These are phyloP conservation scores for Aquilaria yunnanensis DNA, from an alignment of 345 rosid species.

Conservation along the genomic window DNA sequence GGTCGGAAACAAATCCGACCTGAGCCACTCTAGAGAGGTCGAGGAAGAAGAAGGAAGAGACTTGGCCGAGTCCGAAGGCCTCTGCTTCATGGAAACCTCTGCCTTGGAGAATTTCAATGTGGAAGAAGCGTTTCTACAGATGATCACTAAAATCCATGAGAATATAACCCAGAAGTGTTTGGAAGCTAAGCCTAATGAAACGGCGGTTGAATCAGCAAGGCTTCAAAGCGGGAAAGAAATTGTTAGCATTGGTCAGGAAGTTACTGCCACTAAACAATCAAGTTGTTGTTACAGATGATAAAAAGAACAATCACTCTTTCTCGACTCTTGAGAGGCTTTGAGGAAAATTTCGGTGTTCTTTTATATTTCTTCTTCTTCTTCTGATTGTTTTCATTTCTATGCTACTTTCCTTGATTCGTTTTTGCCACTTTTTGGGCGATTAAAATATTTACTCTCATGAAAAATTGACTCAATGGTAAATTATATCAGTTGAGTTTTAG, in stretches of 20 bases:
- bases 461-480: no score
- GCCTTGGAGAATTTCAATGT: conserved; percentile 70
- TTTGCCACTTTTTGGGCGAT: no score
- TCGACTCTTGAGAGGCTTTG: no score
- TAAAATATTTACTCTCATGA: no score
- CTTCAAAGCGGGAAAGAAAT: conserved; percentile 51
- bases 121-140: conserved; percentile 58
- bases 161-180: conserved; percentile 39
- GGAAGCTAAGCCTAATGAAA: conserved; percentile 40
- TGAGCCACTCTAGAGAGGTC: conserved; percentile 43
- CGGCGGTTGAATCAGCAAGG: conserved; percentile 1
- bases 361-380: no score
- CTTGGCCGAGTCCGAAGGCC: conserved; percentile 52
- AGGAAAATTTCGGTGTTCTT: no score
- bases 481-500: no score
- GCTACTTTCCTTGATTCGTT: no score
- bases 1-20: conserved; percentile 69
- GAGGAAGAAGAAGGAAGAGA: conserved; percentile 48
- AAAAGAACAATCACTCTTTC: no score
- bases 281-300: conserved; percentile 42
- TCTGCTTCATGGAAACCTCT: conserved; percentile 76
- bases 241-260: conserved; percentile 42
- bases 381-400: no score
- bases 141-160: conserved; percentile 54
- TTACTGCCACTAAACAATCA: conserved; percentile 57